Base-by-base conservation (phyloP, 371 early-diverging fungal genomes). In the Mortierella sp. region DNA sequence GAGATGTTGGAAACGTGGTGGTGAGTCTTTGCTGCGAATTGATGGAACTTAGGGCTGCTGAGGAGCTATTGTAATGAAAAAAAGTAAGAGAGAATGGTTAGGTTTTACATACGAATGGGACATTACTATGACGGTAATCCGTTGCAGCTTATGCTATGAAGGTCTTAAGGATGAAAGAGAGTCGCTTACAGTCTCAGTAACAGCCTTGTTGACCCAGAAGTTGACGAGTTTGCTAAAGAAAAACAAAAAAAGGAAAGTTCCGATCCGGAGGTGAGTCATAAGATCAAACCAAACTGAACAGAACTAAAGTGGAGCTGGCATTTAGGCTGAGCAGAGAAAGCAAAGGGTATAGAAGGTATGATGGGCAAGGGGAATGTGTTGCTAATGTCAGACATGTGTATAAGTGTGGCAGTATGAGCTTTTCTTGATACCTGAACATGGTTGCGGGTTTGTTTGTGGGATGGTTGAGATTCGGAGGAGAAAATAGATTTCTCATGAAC, bases 191-290 rank as follows among this genome's bases (percentile, higher is more conserved):
- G 80, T 64, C 74, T 79, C 80, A n/a, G 80, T 79, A 26, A 79
- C 80, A 61, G 80, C 80, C 75, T 79, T 79, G 75, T 79, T 79
- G 71, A 79, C 80, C 80, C 80, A 79, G 61, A 79, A 79, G 80
- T 79, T 79, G 80, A 79, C 73, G 51, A 79, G 80, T 32, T 79
- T 79, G 68, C 80, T 79, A 77, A 45, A 47, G n/a, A 9, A 47
- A 35, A 60, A 0, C 40, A 31, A 49, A 51, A 51, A 35, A 60
- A 7, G 42, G 10, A 49, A 26, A 61, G 53, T 53, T 23, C 42
- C 32, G 62, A 43, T 61, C 54, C 55, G 42, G 34, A 19, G 2
- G 42, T 65, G 40, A 65, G 65, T 65, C 42, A n/a, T 19, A 43
- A 13, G 43, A n/a, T 35, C 35, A 35, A 6, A 6, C 10, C 35